Conservation (phyloP, 2,329 filamentous ascomycete species). For the Hypoxylon sp. region DNA sequence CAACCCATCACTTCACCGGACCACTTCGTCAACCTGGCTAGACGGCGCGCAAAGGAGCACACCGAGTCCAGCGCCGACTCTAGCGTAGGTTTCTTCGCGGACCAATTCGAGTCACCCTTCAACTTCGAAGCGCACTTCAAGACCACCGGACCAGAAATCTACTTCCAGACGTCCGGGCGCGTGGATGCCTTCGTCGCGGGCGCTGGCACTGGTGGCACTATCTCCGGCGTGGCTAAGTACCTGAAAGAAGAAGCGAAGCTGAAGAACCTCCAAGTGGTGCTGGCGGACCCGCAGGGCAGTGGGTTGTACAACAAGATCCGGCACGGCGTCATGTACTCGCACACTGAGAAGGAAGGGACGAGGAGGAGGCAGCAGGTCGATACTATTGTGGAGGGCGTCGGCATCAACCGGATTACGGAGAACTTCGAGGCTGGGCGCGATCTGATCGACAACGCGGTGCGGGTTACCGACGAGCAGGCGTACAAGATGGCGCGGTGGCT, state of each 20-base stretch:
- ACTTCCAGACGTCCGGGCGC: conserved; percentile 78
- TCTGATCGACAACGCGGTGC: conserved; percentile 89
- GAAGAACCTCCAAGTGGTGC: conserved; percentile 69
- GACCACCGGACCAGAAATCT: conserved; percentile 92
- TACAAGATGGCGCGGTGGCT: conserved; percentile 95
- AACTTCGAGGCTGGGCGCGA: conserved; percentile 93
- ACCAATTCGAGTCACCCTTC: conserved; percentile 93
- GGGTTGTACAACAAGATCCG: conserved; percentile 93
- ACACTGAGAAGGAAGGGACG: conserved; percentile 91
- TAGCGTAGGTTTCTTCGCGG: conserved; percentile 90
- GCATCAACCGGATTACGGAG: conserved; percentile 92
- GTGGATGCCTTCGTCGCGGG: conserved; percentile 93
- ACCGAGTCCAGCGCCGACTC: conserved; percentile 68
- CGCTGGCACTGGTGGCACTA: conserved; percentile 93
- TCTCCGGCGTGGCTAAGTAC: conserved; percentile 87
- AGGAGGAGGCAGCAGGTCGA: conserved; percentile 92
- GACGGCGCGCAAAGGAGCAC: conserved; percentile 81
- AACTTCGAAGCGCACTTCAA: conserved; percentile 90
- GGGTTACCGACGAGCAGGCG: conserved; percentile 90
- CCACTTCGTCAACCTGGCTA: conserved; percentile 95
- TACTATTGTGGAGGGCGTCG: conserved; percentile 95
- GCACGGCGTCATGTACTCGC: conserved; percentile 95
- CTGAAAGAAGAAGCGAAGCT: conserved; percentile 78
- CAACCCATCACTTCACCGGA: conserved; percentile 93
- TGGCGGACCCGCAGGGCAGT: conserved; percentile 95